Conservation (phyloP, 805 yeast species). For the Priceomyces fermenticarens region DNA sequence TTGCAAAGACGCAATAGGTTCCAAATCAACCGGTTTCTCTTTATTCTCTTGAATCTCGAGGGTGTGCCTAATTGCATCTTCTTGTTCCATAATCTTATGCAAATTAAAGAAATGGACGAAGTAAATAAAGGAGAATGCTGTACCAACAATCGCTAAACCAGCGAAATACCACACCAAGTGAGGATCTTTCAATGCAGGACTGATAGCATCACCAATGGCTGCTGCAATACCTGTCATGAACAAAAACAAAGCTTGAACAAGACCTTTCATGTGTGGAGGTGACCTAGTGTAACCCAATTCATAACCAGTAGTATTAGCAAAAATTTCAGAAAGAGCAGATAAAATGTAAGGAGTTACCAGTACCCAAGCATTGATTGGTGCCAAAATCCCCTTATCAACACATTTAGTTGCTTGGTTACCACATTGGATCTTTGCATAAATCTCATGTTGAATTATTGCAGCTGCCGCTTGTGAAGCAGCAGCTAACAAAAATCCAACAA, state of each 20-base stretch:
- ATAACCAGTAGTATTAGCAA: slow-evolving; percentile 50
- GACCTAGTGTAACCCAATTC: slow-evolving; percentile 54
- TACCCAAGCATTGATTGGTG: slow-evolving; percentile 33
- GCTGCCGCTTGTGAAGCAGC: slow-evolving; percentile 47
- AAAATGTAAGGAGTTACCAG: slow-evolving; percentile 28
- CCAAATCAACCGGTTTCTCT: slow-evolving; percentile 20
- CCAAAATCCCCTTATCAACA: slow-evolving; percentile 14
- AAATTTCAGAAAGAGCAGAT: slow-evolving; percentile 53
- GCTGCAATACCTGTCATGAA: slow-evolving; percentile 47
- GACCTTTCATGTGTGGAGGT: slow-evolving; percentile 49
- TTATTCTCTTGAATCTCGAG: slow-evolving; percentile 5
- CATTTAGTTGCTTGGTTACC: slow-evolving; percentile 45
- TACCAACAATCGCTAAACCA: slow-evolving; percentile 36
- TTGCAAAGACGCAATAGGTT: slow-evolving; percentile 26
- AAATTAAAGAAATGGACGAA: slow-evolving; percentile 34
- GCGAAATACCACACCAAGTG: slow-evolving; percentile 40
- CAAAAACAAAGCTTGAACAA: slow-evolving; percentile 47
- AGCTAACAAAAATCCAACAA: slow-evolving; percentile 47
- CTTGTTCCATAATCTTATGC: slow-evolving; percentile 39
- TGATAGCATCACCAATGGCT: slow-evolving; percentile 43
- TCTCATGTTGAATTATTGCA: slow-evolving; percentile 47
- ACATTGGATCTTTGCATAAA: slow-evolving; percentile 51
- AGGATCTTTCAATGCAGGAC: slow-evolving; percentile 42
- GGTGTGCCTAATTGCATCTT: slow-evolving; percentile 24
- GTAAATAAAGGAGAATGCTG: slow-evolving; percentile 27